These are phyloP conservation scores for Candida schatavii DNA, from an alignment of 805 yeast genomes.

Conservation along the genomic window DNA sequence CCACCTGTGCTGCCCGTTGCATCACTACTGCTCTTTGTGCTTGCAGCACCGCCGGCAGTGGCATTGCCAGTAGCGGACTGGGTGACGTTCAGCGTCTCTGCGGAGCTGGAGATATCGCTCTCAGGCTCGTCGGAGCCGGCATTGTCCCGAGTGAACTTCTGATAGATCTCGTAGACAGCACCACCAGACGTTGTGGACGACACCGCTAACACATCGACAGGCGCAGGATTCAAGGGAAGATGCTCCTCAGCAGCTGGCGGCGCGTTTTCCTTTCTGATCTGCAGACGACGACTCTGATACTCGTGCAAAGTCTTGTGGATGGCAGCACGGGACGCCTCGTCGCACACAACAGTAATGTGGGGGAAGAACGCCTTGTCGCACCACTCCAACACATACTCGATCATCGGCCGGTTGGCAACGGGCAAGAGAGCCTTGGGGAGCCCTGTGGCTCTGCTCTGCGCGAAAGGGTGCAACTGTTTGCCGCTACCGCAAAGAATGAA, in stretches of 20 bases:
- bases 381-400: conserved; percentile 88
- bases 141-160: neutral
- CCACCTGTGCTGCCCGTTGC: neutral
- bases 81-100: neutral
- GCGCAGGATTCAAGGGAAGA: conserved; percentile 9
- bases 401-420: conserved; percentile 84
- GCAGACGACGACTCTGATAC: conserved; percentile 35
- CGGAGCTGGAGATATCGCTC: neutral
- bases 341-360: conserved; percentile 62
- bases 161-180: neutral
- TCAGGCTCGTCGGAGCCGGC: neutral
- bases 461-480: conserved; percentile 65
- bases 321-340: conserved; percentile 43
- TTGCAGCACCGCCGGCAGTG: neutral
- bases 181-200: conserved; percentile 8
- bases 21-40: neutral
- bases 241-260: conserved; percentile 11
- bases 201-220: conserved; percentile 22
- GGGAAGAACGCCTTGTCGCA: conserved; percentile 83
- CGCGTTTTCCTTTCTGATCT: neutral
- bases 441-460: conserved; percentile 59
- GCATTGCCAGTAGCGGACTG: neutral
- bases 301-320: conserved; percentile 48
- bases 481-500: conserved; percentile 89
- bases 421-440: conserved; percentile 84